phyloP scores from a whole-genome alignment of 1,284 basidiomycete species.

The Xerocomus cyaneibrunnescens region DNA sequence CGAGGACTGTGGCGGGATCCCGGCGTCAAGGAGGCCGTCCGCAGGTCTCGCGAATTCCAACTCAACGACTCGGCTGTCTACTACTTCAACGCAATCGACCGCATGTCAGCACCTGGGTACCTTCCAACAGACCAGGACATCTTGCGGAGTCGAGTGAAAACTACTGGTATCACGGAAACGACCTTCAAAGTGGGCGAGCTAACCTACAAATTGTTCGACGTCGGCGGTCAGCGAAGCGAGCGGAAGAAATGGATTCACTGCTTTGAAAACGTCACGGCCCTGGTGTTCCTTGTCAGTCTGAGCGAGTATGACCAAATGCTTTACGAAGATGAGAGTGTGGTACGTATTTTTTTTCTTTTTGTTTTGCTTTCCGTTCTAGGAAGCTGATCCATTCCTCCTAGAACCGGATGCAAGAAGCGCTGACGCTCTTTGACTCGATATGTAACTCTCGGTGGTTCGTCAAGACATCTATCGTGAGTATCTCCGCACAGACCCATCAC shows the following conservation, averaged over 20 bases:
- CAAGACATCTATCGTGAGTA: slow-evolving; percentile 79
- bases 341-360: slow-evolving; percentile 42
- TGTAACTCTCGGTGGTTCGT: slow-evolving; percentile 95
- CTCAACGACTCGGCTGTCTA: slow-evolving; percentile 95
- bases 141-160: slow-evolving; percentile 92
- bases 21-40: slow-evolving; percentile 83
- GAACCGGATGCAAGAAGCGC: slow-evolving; percentile 97
- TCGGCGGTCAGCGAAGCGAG: slow-evolving; percentile 93
- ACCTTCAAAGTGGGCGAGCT: slow-evolving; percentile 92
- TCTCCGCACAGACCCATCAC: background rate
- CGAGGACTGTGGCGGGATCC: slow-evolving; percentile 86
- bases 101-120: slow-evolving; percentile 78
- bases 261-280: slow-evolving; percentile 95
- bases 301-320: slow-evolving; percentile 96
- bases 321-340: slow-evolving; percentile 91
- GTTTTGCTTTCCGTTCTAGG: slow-evolving; percentile 4
- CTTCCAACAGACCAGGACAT: slow-evolving; percentile 94
- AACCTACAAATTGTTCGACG: slow-evolving; percentile 91
- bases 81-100: slow-evolving; percentile 91
- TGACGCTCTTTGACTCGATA: slow-evolving; percentile 95
- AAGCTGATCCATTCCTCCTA: slow-evolving; percentile 32
- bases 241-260: slow-evolving; percentile 96
- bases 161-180: slow-evolving; percentile 95
- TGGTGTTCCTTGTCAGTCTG: slow-evolving; percentile 91
- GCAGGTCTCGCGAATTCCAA: slow-evolving; percentile 90